A percentile compares a stretch with the other conserved stretches of the same genome.
These are phyloP conservation scores for Globisporangium megalacanthum DNA, from an alignment of 352 stramenopile genomes.

Conservation along the genomic window DNA sequence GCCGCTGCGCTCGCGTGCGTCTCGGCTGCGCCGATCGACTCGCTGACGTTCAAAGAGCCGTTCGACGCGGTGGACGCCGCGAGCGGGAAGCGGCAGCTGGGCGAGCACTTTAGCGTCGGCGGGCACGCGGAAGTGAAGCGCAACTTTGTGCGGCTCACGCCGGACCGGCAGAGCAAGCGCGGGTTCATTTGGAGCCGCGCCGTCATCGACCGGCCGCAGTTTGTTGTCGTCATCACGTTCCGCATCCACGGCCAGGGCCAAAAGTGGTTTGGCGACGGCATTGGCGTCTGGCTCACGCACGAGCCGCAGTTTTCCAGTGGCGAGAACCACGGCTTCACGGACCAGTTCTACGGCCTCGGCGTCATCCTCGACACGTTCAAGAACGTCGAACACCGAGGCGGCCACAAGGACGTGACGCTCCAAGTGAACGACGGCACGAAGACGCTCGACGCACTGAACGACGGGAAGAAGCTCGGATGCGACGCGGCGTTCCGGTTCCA, in stretches of 20 bases:
- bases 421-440: slow-evolving; percentile 77
- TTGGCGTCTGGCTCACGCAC: slow-evolving; percentile 71
- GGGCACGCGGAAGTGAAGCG: slow-evolving; percentile 72
- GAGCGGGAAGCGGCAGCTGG: slow-evolving; percentile 49
- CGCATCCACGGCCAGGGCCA: slow-evolving; percentile 73
- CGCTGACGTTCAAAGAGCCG: slow-evolving; percentile 54
- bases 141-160: slow-evolving; percentile 77
- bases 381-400: slow-evolving; percentile 71
- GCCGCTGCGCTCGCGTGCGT: slow-evolving; percentile 11
- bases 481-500: slow-evolving; percentile 77
- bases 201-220: slow-evolving; percentile 37
- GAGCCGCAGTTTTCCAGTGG: slow-evolving; percentile 44
- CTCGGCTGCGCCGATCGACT: slow-evolving; percentile 6
- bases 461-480: slow-evolving; percentile 69
- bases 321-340: slow-evolving; percentile 71
- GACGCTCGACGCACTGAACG: slow-evolving; percentile 56
- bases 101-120: slow-evolving; percentile 41
- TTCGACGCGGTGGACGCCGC: slow-evolving; percentile 51
- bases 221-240: slow-evolving; percentile 60
- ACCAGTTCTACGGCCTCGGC: slow-evolving; percentile 65
- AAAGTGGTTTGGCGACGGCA: slow-evolving; percentile 76
- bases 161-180: slow-evolving; percentile 77
- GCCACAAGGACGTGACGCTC: slow-evolving; percentile 78
- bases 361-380: slow-evolving; percentile 78
- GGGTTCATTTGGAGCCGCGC: slow-evolving; percentile 66